These are phyloP conservation scores for Erysimum cheiranthoides DNA, from an alignment of 345 rosid species.

Conservation along the genomic window DNA sequence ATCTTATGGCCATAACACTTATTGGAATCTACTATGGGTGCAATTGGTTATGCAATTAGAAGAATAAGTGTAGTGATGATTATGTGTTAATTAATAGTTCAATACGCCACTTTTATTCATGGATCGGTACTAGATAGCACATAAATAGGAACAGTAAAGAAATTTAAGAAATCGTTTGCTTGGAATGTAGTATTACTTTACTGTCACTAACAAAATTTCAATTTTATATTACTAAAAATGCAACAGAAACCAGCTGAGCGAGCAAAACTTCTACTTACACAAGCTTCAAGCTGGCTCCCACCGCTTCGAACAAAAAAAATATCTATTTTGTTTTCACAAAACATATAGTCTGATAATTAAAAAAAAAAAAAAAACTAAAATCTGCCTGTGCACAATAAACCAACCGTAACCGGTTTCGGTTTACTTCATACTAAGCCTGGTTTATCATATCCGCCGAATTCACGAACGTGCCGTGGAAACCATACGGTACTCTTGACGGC, in stretches of 20 bases:
- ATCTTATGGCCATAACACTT: neutral
- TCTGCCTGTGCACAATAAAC: slow-evolving; percentile 22
- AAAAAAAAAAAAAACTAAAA: neutral
- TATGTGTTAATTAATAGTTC: neutral
- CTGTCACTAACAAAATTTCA: neutral
- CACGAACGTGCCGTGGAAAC: slow-evolving; percentile 93
- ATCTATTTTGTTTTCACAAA: neutral
- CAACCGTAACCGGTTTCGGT: slow-evolving; percentile 35
- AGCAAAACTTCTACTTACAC: slow-evolving; percentile 42
- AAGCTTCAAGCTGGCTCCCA: slow-evolving; percentile 39
- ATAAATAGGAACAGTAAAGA: neutral
- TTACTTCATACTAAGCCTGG: slow-evolving; percentile 58
- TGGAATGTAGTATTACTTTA: neutral
- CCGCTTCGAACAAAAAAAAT: neutral
- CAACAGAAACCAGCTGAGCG: slow-evolving; percentile 49
- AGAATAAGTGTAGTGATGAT: neutral
- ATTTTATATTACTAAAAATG: slow-evolving; percentile 4
- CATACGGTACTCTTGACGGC: slow-evolving; percentile 94
- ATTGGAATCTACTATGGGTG: too few species aligned
- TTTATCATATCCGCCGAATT: slow-evolving; percentile 63
- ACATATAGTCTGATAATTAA: neutral
- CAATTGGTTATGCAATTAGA: too few species aligned
- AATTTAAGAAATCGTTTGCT: neutral
- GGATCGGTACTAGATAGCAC: too few species aligned
- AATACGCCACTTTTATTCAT: too few species aligned